These are phyloP conservation scores for Martensiomyces pterosporus DNA, from an alignment of 192 early-diverging fungal genomes.

Conservation along the genomic window DNA sequence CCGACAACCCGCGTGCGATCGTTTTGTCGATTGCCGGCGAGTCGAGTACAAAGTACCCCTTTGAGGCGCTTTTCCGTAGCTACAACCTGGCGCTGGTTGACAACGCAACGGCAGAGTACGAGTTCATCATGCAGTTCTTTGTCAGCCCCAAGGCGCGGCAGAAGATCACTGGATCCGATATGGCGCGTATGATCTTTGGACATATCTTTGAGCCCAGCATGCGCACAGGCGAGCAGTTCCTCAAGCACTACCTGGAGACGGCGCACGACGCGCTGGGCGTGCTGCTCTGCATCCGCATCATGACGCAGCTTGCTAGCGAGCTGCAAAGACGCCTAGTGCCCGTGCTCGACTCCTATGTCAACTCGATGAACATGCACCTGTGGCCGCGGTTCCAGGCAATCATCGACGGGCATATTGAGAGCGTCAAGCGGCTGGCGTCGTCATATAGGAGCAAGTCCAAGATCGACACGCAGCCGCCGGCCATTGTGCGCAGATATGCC, in stretches of 20 bases:
- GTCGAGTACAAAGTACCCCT: conserved; percentile 51
- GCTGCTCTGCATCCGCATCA: conserved; percentile 85
- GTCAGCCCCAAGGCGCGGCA: conserved; percentile 58
- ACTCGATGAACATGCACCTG: conserved; percentile 87
- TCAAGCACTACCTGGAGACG: conserved; percentile 69
- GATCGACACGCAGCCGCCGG: conserved; percentile 46
- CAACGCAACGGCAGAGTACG: conserved; percentile 92
- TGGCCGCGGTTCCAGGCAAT: conserved; percentile 86
- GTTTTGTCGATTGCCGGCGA: conserved; percentile 53
- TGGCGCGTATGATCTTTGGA: conserved; percentile 67
- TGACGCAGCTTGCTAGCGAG: conserved; percentile 73
- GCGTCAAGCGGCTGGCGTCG: conserved; percentile 67
- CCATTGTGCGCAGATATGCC: conserved; percentile 71
- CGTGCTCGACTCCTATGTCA: conserved; percentile 79
- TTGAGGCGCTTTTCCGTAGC: conserved; percentile 87
- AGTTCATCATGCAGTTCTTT: conserved; percentile 91
- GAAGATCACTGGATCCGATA: conserved; percentile 56
- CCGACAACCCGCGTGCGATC: conserved; percentile 81
- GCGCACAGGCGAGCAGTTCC: conserved; percentile 47
- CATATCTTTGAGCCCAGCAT: conserved; percentile 79
- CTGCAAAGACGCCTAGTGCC: conserved; percentile 77
- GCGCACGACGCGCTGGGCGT: conserved; percentile 87
- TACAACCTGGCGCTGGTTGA: conserved; percentile 88
- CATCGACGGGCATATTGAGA: conserved; percentile 90
- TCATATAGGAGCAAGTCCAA: conserved; percentile 53